phyloP scores from a whole-genome alignment of 768 basidiomycete species.

The Termitomyces sp. region DNA sequence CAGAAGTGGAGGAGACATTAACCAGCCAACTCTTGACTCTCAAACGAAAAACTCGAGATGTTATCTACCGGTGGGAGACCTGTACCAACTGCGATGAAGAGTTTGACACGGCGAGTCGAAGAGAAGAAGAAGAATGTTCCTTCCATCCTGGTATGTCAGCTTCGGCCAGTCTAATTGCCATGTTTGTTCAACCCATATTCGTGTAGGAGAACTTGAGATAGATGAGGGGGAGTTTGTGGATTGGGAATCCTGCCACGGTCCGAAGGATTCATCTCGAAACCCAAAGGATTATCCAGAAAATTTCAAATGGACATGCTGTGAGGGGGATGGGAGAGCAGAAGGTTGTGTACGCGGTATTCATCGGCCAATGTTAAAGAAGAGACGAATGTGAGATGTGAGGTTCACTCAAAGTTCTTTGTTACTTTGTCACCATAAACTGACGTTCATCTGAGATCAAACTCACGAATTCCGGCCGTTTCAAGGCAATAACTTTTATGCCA shows the following conservation, averaged over 20 bases:
- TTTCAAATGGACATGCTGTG: slow-evolving; percentile 52
- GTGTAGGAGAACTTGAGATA: slow-evolving; percentile 38
- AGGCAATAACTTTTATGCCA: not conserved
- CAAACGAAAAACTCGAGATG: slow-evolving; percentile 29
- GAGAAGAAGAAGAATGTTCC: slow-evolving; percentile 39
- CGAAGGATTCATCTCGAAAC: slow-evolving; percentile 39
- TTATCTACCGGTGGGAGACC: slow-evolving; percentile 42
- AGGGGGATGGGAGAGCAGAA: slow-evolving; percentile 29
- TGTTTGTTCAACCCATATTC: not conserved
- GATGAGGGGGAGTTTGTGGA: slow-evolving; percentile 39
- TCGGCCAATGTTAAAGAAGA: slow-evolving; percentile 29
- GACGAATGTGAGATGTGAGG: slow-evolving; percentile 22
- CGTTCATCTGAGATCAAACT: not conserved
- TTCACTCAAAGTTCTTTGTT: slow-evolving; percentile 3
- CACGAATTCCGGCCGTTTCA: not conserved
- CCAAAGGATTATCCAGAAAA: slow-evolving; percentile 41
- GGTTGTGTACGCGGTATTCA: slow-evolving; percentile 42
- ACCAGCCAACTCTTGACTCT: slow-evolving; percentile 41
- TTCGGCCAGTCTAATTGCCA: not conserved
- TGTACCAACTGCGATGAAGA: slow-evolving; percentile 48
- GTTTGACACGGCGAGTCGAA: slow-evolving; percentile 36
- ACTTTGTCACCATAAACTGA: slow-evolving; percentile 4
- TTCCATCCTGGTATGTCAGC: slow-evolving; percentile 49
- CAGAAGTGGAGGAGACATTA: slow-evolving; percentile 39
- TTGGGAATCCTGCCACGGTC: slow-evolving; percentile 46